Evolutionary conservation across 148 eudicot genomes (phyloP).

Genomic region (Cornus kousa): DNA sequence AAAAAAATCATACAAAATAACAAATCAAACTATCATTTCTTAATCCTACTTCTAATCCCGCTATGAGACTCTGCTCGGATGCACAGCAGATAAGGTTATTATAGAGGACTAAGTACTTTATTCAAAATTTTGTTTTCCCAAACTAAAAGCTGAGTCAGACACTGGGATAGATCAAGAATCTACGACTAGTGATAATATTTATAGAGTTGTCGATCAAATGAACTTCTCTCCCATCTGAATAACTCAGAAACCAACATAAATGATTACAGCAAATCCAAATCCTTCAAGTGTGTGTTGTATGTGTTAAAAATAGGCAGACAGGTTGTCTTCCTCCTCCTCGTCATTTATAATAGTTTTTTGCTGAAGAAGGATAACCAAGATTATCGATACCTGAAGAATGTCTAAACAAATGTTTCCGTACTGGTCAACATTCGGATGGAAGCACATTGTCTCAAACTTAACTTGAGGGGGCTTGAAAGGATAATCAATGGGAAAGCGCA

Average conservation of each 20-base stretch:
- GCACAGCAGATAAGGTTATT: not conserved
- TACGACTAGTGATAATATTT: not conserved
- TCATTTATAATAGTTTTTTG: no score
- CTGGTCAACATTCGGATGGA: constrained; percentile 55
- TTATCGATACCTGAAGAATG: constrained; percentile 44
- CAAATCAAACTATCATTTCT: no score
- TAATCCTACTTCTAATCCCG: not conserved
- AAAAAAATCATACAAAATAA: not conserved
- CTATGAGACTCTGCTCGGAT: not conserved
- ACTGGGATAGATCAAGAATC: not conserved
- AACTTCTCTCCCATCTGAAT: not conserved
- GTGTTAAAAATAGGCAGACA: no score
- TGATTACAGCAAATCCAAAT: no score
- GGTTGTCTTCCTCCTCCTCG: not conserved
- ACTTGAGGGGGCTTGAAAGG: constrained; percentile 54
- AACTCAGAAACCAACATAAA: not conserved
- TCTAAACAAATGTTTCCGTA: constrained; percentile 49
- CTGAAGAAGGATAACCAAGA: not conserved
- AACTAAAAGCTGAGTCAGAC: not conserved
- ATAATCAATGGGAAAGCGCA: constrained; percentile 39
- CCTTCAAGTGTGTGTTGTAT: no score
- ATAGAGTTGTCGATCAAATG: not conserved
- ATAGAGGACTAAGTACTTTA: not conserved
- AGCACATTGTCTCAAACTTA: constrained; percentile 50
- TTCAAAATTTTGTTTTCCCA: not conserved